phyloP scores from a whole-genome alignment of 164 flowering plant species.

The Euptelea pleiosperma region DNA sequence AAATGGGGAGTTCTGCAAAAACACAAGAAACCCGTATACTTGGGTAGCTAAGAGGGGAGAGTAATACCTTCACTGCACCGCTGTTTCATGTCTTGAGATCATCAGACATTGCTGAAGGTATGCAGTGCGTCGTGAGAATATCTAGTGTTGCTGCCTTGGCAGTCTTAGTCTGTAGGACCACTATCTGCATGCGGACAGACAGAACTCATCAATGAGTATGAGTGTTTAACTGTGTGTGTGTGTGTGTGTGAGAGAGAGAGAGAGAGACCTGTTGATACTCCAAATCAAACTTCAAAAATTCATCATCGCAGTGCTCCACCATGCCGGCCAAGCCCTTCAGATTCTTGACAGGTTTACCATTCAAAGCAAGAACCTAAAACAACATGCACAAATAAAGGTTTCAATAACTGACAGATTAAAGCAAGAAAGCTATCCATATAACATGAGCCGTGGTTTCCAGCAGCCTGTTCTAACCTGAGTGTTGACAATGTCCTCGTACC shows the following conservation, averaged over 20 bases:
- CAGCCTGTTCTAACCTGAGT: constrained; percentile 56
- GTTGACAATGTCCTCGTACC: constrained; percentile 88
- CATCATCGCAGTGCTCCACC: constrained; percentile 79
- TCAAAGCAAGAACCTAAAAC: constrained; percentile 71
- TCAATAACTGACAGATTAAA: no score
- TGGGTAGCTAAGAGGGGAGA: background rate
- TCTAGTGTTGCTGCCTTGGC: constrained; percentile 88
- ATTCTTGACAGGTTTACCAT: constrained; percentile 79
- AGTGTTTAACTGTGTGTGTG: background rate
- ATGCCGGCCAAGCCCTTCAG: constrained; percentile 69
- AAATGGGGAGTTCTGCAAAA: background rate
- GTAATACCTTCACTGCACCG: background rate
- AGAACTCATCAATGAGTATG: background rate
- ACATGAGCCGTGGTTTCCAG: background rate
- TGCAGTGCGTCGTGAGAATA: constrained; percentile 82
- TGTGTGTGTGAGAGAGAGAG: constrained; percentile 9
- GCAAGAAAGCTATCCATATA: no score
- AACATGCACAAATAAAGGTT: background rate
- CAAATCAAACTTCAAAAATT: constrained; percentile 74
- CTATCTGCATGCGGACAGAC: constrained; percentile 48
- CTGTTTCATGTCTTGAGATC: constrained; percentile 65
- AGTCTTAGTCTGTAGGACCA: constrained; percentile 64
- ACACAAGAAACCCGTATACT: constrained; percentile 1
- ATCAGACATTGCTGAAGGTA: constrained; percentile 91
- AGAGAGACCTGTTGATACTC: constrained; percentile 78